Percentiles rank a stretch among this genome's conserved stretches.
Evolutionary conservation across 805 yeast genomes (phyloP).

Genomic region (Kodamaea leandrae): DNA sequence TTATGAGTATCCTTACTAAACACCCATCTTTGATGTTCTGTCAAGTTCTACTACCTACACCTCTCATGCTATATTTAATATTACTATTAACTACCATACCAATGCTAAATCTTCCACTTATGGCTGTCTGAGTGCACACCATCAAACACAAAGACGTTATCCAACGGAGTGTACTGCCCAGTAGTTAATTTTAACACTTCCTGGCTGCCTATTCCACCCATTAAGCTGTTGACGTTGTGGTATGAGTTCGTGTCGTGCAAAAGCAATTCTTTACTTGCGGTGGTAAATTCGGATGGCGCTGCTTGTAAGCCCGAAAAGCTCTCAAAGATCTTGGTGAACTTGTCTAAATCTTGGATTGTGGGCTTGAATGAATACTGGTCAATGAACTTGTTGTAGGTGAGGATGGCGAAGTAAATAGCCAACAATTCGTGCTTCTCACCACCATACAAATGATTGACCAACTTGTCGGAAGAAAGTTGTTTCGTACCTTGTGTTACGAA

Average conservation of each 20-base stretch:
- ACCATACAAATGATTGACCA: slow-evolving; percentile 14
- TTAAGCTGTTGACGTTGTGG: slow-evolving; percentile 60
- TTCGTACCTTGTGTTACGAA: slow-evolving; percentile 49
- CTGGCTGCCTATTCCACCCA: slow-evolving; percentile 87
- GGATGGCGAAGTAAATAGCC: slow-evolving; percentile 43
- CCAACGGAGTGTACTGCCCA: slow-evolving; percentile 75
- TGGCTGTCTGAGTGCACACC: slow-evolving; percentile 57
- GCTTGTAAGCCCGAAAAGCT: slow-evolving; percentile 16
- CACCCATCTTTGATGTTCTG: neutral
- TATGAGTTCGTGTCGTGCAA: slow-evolving; percentile 42
- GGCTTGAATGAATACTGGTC: slow-evolving; percentile 19
- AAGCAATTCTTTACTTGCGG: slow-evolving; percentile 27
- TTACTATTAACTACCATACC: slow-evolving; percentile 1
- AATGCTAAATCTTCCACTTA: slow-evolving; percentile 35
- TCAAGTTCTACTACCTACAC: neutral
- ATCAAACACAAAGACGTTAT: slow-evolving; percentile 68
- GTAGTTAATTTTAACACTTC: slow-evolving; percentile 77
- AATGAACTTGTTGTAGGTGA: slow-evolving; percentile 29
- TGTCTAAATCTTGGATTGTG: slow-evolving; percentile 17
- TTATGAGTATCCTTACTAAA: neutral
- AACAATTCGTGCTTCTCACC: slow-evolving; percentile 18
- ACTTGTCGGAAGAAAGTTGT: slow-evolving; percentile 15
- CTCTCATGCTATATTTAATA: neutral
- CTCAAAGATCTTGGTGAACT: slow-evolving; percentile 20
- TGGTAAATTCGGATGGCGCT: slow-evolving; percentile 18